Conservation (phyloP, 2,329 filamentous ascomycete species). For the Hymenoscyphus repandus region DNA sequence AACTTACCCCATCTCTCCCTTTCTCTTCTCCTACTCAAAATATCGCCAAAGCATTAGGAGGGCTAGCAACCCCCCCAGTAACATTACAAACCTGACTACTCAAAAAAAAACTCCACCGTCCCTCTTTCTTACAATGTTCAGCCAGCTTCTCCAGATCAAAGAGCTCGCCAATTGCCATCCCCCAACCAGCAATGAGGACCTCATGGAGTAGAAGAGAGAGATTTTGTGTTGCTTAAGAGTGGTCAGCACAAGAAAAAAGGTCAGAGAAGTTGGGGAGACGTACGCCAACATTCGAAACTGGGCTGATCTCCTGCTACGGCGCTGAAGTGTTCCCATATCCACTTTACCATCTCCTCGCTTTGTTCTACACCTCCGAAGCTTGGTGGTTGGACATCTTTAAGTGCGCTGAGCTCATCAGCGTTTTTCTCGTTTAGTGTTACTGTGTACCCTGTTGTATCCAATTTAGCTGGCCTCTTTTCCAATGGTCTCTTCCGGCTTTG, state of each 20-base stretch:
- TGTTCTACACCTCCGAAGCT: slow-evolving; percentile 36
- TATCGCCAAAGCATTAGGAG: no score
- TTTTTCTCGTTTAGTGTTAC: neutral
- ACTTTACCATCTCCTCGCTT: slow-evolving; percentile 30
- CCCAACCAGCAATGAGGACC: slow-evolving; percentile 43
- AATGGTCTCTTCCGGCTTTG: no score
- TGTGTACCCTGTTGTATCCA: neutral
- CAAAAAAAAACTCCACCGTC: neutral
- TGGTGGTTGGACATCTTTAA: slow-evolving; percentile 2
- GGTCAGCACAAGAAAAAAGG: neutral
- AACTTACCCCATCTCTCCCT: no score
- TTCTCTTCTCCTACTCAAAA: no score
- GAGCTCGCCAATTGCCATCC: slow-evolving; percentile 43
- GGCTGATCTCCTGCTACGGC: slow-evolving; percentile 39
- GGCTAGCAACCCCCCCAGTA: neutral
- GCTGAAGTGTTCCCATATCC: slow-evolving; percentile 42
- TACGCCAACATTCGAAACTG: slow-evolving; percentile 34
- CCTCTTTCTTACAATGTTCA: neutral
- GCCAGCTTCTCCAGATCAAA: slow-evolving; percentile 36
- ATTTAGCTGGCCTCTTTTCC: no score
- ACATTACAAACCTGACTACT: neutral
- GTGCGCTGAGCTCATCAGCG: neutral
- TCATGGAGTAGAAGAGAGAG: slow-evolving; percentile 23
- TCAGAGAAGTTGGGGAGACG: slow-evolving; percentile 17
- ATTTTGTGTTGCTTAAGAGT: slow-evolving; percentile 23